phyloP scores from a whole-genome alignment of 2,329 filamentous ascomycete species.

The Dactylonectria estremocensis region DNA sequence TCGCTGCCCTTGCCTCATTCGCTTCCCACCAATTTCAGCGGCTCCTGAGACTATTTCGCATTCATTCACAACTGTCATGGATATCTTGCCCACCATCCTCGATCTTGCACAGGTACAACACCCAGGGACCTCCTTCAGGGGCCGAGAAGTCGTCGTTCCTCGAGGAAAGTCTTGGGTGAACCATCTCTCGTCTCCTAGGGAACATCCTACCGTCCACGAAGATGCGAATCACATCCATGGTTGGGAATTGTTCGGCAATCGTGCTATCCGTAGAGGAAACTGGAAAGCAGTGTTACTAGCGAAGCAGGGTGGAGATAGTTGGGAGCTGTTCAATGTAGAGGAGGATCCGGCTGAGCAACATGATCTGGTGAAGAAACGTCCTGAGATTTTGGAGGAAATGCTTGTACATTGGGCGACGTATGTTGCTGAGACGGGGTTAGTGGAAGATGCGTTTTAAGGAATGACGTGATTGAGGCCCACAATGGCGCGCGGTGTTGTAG shows the following conservation, averaged over 20 bases:
- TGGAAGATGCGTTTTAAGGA: conserved; percentile 19
- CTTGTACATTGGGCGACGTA: conserved; percentile 17
- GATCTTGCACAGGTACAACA: conserved; percentile 62
- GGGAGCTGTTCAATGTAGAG: conserved; percentile 30
- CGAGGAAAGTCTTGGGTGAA: conserved; percentile 33
- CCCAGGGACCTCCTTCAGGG: conserved; percentile 48
- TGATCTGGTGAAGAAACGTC: neutral
- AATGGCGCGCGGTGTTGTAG: conserved; percentile 7
- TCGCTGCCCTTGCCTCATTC: conserved; percentile 30
- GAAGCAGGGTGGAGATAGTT: conserved; percentile 5
- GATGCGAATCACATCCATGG: conserved; percentile 64
- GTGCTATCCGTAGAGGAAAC: conserved; percentile 67
- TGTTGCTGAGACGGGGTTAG: conserved; percentile 28
- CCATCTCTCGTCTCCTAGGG: neutral
- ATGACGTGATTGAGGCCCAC: conserved; percentile 16
- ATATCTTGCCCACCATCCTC: conserved; percentile 63
- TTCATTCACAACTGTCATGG: conserved; percentile 60
- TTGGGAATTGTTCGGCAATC: conserved; percentile 70
- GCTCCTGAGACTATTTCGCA: neutral
- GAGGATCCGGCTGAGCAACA: neutral
- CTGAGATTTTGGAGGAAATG: conserved; percentile 28
- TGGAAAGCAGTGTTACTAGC: conserved; percentile 68
- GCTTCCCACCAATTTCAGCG: no score
- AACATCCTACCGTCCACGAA: conserved; percentile 28
- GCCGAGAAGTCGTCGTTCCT: conserved; percentile 18